Conservation (phyloP, 345 rosid species). For the Atalantia buxifolia region DNA sequence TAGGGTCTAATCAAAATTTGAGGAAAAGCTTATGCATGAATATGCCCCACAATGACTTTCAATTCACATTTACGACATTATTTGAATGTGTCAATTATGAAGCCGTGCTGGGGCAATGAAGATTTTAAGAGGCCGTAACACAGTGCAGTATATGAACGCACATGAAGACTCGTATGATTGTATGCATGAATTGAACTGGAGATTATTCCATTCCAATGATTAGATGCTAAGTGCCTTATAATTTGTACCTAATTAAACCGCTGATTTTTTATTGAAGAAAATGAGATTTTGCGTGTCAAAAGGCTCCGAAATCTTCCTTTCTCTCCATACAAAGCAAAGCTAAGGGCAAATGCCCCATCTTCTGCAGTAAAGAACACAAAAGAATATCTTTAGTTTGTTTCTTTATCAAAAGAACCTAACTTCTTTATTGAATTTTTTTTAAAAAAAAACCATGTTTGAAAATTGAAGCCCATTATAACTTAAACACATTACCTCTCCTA, state of each 20-base stretch:
- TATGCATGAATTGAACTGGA: not conserved
- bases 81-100: no score
- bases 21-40: not conserved
- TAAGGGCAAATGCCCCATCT: conserved; percentile 10
- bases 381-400: conserved; percentile 28
- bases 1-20: not conserved
- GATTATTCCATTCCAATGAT: not conserved
- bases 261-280: not conserved
- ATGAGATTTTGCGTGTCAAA: conserved; percentile 7
- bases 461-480: not conserved
- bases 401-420: conserved; percentile 28
- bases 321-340: conserved; percentile 40
- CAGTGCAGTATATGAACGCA: not conserved
- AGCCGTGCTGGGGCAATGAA: no score
- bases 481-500: conserved; percentile 14
- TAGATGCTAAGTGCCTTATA: not conserved
- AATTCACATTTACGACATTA: not conserved
- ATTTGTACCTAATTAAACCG: not conserved
- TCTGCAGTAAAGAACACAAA: conserved; percentile 20
- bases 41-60: not conserved
- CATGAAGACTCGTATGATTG: not conserved
- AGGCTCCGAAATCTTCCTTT: conserved; percentile 41
- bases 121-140: no score
- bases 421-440: conserved; percentile 20
- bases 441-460: not conserved